phyloP scores from a whole-genome alignment of 2,329 filamentous ascomycete genomes.

The Clarireedia homoeocarpa region DNA sequence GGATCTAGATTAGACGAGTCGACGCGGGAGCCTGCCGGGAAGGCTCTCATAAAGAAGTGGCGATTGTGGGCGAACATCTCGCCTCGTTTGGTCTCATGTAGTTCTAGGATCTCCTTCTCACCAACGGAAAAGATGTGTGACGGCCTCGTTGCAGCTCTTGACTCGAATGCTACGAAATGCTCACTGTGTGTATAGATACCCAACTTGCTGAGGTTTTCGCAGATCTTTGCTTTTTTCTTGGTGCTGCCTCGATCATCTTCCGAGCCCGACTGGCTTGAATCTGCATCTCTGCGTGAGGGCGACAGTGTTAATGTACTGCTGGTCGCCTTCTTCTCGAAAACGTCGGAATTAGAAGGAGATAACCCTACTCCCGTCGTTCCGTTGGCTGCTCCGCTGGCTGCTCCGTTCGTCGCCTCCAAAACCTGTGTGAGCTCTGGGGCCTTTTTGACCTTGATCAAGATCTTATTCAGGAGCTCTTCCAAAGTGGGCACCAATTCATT shows the following conservation, averaged over 20 bases:
- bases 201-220: constrained; percentile 62
- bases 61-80: constrained; percentile 76
- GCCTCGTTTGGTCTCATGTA: constrained; percentile 44
- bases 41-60: constrained; percentile 76
- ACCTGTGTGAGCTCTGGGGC: constrained; percentile 7
- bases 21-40: constrained; percentile 75
- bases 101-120: constrained; percentile 55
- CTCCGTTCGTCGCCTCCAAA: background rate
- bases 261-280: constrained; percentile 25
- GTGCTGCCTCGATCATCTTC: constrained; percentile 25
- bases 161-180: constrained; percentile 66
- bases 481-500: constrained; percentile 57
- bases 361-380: background rate
- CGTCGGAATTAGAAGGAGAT: background rate
- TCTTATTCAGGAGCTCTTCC: constrained; percentile 66
- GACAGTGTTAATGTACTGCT: constrained; percentile 16
- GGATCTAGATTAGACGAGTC: constrained; percentile 84
- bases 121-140: constrained; percentile 62
- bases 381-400: background rate
- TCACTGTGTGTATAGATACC: constrained; percentile 84
- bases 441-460: constrained; percentile 75
- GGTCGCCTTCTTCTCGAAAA: constrained; percentile 3
- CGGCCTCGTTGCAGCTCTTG: constrained; percentile 51
- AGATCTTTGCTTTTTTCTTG: constrained; percentile 45
- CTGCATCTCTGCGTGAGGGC: constrained; percentile 15